Evolutionary conservation across 2,329 filamentous ascomycete species (phyloP), one percentile per base, ranked within the genome.

Genomic region (Venturia effusa): DNA sequence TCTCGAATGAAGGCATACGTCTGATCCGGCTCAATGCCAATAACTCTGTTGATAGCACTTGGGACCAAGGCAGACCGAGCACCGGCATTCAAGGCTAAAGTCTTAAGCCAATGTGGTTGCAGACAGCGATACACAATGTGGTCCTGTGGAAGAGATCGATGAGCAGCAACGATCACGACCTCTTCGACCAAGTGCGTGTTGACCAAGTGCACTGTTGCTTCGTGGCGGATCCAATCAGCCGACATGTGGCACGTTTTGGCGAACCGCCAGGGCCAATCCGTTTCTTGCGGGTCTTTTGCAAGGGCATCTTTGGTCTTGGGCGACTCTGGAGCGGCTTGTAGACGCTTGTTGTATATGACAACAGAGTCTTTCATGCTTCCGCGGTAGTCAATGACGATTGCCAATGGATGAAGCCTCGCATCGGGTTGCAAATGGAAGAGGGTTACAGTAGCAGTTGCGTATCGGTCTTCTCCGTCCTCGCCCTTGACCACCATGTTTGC

Each of bases 241-340:
- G 75, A 73, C 64, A 81, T 79, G 1, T 75, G 76, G 59, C 77
- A 81, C 0, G 76, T 80, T 69, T 82, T 83, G 24, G 80, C 80
- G 67, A 81, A 82, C 55, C 80, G 71, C 80, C 80, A 82, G 0
- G 79, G 73, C 78, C 79, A 82, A 70, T 82, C 80, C 1, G 70
- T 68, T 61, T 73, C 74, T 66, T 81, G 75, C 19, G 27, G 27
- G 48, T 55, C 48, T 55, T 55, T 32, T 55, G 48, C 51, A 15
- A 55, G 51, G 17, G 51, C 11, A 34, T 55, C 27, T n/a, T 55
- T 55, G 27, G 27, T n/a, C 34, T 55, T 34, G 37, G 64, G 65
- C 1, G 66, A 68, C 0, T 71, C 65, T 51, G 75, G 73, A 0
- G 68, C 66, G 0, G 78, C 73, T 0, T 66, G 67, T n/a, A 75